phyloP scores from a whole-genome alignment of 352 stramenopile genomes.

The Phytophthora sp. region DNA sequence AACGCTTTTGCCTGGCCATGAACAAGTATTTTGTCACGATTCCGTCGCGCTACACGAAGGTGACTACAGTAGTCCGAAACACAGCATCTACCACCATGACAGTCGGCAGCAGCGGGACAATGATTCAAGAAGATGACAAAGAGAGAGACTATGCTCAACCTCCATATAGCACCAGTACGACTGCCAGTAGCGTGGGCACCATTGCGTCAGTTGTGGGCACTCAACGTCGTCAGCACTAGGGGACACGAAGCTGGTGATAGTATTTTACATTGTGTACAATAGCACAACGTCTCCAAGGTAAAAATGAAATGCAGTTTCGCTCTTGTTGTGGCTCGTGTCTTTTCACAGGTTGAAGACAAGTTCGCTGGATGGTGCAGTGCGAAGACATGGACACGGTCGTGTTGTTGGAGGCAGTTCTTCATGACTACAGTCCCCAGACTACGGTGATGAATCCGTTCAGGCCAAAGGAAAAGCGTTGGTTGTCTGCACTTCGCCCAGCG shows the following conservation, averaged over 20 bases:
- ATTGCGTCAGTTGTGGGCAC: constrained; percentile 27
- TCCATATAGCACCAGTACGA: constrained; percentile 39
- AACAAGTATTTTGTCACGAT: constrained; percentile 91
- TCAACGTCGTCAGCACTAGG: constrained; percentile 25
- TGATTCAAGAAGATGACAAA: constrained; percentile 38
- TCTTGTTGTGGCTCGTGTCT: constrained; percentile 14
- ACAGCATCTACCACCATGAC: constrained; percentile 36
- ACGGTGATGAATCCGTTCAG: constrained; percentile 40
- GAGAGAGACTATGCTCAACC: constrained; percentile 39
- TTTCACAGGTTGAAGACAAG: constrained; percentile 14
- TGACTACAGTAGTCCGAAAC: constrained; percentile 67
- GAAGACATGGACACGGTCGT: constrained; percentile 28
- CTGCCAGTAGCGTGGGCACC: constrained; percentile 37
- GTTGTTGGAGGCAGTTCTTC: constrained; percentile 39
- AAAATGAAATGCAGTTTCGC: constrained; percentile 43
- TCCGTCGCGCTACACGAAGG: constrained; percentile 86
- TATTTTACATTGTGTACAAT: constrained; percentile 42
- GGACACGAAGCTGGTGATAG: constrained; percentile 10
- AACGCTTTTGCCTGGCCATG: constrained; percentile 86
- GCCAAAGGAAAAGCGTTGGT: constrained; percentile 23
- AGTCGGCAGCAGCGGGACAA: constrained; percentile 30
- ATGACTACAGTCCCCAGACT: constrained; percentile 28
- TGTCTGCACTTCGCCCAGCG: constrained; percentile 20
- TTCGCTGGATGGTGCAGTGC: constrained; percentile 7
- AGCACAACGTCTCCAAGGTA: constrained; percentile 20